Base-by-base conservation (phyloP, 768 basidiomycete species). In the Hemileccinum impolitum region DNA sequence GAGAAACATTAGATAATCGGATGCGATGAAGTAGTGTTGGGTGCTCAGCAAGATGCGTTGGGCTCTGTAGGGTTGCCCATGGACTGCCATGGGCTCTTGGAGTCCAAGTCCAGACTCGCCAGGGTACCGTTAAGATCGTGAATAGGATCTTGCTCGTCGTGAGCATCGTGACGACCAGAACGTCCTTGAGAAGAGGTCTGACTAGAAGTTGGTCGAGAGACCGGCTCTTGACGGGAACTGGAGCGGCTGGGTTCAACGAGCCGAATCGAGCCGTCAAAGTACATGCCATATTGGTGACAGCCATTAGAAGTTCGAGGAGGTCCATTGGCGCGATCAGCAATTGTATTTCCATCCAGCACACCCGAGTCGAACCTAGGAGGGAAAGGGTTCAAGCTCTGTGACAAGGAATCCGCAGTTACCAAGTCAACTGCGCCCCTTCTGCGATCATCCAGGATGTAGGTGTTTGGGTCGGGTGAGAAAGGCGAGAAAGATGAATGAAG, bases 91-190 rank as follows among this genome's bases (percentile, higher is more conserved):
- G 64, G 63, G 26, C 50, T 62, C 48, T 61, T 65, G 50, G 67
- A 56, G 58, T 83, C 84, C 48, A 90, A 69, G 54, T 88, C 77
- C 14, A 90, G 77, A 63, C 82, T 87, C 30, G 88, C 85, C 34
- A 91, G 73, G 25, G 84, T 87, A 18, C 85, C 84, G 57, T 87
- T 90, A 45, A 91, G 66, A 65, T 89, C 87, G 34, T 80, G 79
- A 55, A 90, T 76, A 26, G 64, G 43, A 50, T 84, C 82, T 15
- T 75, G 72, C 42, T 79, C 79, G 50, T 70, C 62, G 40, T 55
- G 55, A 43, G 53, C 32, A 49, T 62, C 56, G 49, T 58, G 65
- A 43, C 60, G 54, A 35, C 45, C 52, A 25, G 50, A 54, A 6
- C 47, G 57, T 31, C 60, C 61, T 23, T 62, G 61, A 21, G 63